Evolutionary conservation across 164 flowering plant species (phyloP).

Genomic region (Berberis vulgaris): DNA sequence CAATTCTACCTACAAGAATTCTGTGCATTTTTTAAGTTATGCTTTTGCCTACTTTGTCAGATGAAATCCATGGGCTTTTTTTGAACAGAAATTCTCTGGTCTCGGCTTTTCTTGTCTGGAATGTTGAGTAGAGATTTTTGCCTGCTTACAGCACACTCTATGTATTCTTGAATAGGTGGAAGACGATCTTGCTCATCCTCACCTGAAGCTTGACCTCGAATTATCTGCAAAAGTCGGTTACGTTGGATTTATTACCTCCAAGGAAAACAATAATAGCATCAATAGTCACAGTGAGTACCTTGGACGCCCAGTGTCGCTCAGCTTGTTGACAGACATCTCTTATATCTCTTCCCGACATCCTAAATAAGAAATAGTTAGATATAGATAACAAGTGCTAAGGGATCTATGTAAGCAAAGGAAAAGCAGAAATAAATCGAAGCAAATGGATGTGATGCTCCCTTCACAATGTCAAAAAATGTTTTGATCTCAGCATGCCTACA

Average conservation of each 20-base stretch:
- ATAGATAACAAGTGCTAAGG: background rate
- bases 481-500: no score
- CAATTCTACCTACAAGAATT: no score
- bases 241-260: background rate
- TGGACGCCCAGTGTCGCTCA: slow-evolving; percentile 96
- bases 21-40: no score
- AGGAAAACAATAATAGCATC: background rate
- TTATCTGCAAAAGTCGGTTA: slow-evolving; percentile 35
- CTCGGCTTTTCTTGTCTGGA: slow-evolving; percentile 20
- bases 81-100: slow-evolving; percentile 5
- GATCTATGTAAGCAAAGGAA: background rate
- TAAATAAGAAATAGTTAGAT: slow-evolving; percentile 17
- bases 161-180: slow-evolving; percentile 75
- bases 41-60: background rate
- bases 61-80: slow-evolving; percentile 25
- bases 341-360: slow-evolving; percentile 96
- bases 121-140: slow-evolving; percentile 28
- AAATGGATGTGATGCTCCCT: no score
- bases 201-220: slow-evolving; percentile 55
- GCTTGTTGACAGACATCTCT: slow-evolving; percentile 93
- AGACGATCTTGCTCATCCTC: slow-evolving; percentile 36
- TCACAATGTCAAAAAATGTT: no score
- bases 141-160: slow-evolving; percentile 48
- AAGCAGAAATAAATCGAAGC: no score
- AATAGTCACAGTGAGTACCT: slow-evolving; percentile 33